Percentiles rank a stretch among this genome's conserved stretches.
Evolutionary conservation across 2,329 filamentous ascomycete genomes (phyloP).

Genomic region (Elsinoe fawcettii): DNA sequence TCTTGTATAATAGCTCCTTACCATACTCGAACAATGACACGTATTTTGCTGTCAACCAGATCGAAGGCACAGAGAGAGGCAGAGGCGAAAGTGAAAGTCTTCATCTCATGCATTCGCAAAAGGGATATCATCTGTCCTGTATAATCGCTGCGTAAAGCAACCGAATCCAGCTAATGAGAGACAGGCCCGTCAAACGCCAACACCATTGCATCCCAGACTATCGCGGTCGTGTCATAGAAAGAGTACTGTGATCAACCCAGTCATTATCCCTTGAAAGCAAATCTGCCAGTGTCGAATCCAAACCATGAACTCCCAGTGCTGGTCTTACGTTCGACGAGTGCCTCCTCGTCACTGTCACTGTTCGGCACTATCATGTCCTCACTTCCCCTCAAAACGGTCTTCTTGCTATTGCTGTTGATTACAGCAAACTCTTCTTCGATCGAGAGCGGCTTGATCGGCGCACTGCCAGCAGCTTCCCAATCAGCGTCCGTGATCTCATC

Average conservation of each 20-base stretch:
- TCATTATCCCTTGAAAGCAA: conserved; percentile 28
- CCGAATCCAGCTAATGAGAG: neutral
- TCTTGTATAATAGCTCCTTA: conserved; percentile 5
- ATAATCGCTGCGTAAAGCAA: neutral
- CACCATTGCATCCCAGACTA: neutral
- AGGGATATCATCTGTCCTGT: conserved; percentile 6
- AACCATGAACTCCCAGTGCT: conserved; percentile 24
- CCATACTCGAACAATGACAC: no score
- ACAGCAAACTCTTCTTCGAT: conserved; percentile 6
- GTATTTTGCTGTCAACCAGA: no score
- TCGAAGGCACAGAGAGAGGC: neutral
- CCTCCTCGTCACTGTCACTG: conserved; percentile 35
- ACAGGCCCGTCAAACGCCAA: neutral
- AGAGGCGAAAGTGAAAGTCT: neutral
- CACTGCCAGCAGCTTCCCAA: neutral
- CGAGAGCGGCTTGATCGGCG: conserved; percentile 8
- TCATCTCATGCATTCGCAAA: conserved; percentile 1
- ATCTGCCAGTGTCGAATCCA: conserved; percentile 33
- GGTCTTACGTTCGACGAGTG: neutral
- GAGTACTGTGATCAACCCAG: no score
- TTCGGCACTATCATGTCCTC: conserved; percentile 42
- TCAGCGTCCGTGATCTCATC: conserved; percentile 14
- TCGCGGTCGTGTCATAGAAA: conserved; percentile 8
- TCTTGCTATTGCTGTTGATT: neutral
- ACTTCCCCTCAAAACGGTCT: conserved; percentile 32